Evolutionary conservation across 2,329 filamentous ascomycete species (phyloP).

Genomic region (Xylariaceae sp.): DNA sequence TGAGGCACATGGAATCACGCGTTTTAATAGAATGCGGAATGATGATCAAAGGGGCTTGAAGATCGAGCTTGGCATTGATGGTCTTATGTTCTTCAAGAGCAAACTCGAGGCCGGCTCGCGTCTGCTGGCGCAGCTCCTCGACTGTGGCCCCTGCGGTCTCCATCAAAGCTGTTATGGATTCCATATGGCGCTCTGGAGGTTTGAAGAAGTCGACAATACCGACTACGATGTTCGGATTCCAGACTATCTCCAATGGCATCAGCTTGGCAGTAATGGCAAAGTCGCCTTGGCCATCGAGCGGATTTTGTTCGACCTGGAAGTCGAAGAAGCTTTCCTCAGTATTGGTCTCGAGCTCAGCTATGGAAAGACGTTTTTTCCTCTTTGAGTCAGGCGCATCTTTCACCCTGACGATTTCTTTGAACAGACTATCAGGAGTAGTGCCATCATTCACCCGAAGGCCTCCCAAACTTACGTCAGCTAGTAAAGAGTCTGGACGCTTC

Average conservation of each 20-base stretch:
- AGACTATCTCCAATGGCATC: constrained; percentile 94
- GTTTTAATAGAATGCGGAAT: constrained; percentile 88
- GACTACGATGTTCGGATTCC: constrained; percentile 90
- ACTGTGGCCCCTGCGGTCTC: constrained; percentile 94
- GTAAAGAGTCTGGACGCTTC: constrained; percentile 84
- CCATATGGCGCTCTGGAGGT: constrained; percentile 95
- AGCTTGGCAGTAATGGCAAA: constrained; percentile 85
- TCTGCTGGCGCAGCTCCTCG: constrained; percentile 91
- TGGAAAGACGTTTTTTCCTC: constrained; percentile 46
- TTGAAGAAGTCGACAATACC: constrained; percentile 94
- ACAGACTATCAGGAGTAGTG: constrained; percentile 85
- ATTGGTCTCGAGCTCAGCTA: constrained; percentile 49
- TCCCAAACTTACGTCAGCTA: constrained; percentile 84
- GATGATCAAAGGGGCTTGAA: constrained; percentile 94
- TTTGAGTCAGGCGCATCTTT: constrained; percentile 69
- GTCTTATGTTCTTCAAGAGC: constrained; percentile 97
- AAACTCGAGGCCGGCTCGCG: constrained; percentile 90
- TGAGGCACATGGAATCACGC: constrained; percentile 78
- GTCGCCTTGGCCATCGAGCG: constrained; percentile 87
- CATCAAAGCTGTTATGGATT: constrained; percentile 93
- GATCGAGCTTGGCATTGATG: constrained; percentile 90
- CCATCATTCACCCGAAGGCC: constrained; percentile 94
- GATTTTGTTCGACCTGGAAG: constrained; percentile 90
- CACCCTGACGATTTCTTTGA: constrained; percentile 91
- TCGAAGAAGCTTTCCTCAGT: constrained; percentile 80